Conservation (phyloP, 495 filamentous ascomycete species). For the Poronia punctata region DNA sequence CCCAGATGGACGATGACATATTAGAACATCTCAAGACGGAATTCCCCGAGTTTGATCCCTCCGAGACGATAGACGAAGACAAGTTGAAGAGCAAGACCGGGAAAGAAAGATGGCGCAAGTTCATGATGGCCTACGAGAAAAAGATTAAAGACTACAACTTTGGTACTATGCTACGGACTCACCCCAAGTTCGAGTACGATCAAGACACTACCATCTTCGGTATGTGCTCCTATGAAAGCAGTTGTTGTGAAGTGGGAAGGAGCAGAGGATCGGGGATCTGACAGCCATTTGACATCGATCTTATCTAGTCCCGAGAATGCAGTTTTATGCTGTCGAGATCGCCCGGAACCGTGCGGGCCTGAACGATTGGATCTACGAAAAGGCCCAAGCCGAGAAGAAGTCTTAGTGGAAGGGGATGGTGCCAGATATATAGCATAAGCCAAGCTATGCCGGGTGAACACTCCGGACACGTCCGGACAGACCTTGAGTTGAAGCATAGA, state of each 20-base stretch:
- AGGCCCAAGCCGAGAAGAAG: slow-evolving; percentile 38
- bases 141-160: slow-evolving; percentile 95
- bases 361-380: slow-evolving; percentile 95
- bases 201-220: slow-evolving; percentile 89
- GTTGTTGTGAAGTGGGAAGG: too few species aligned
- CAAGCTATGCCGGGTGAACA: too few species aligned
- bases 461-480: too few species aligned
- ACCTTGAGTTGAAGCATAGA: too few species aligned
- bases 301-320: slow-evolving; percentile 70
- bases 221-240: slow-evolving; percentile 33
- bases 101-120: slow-evolving; percentile 93
- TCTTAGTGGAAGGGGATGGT: slow-evolving; percentile 8
- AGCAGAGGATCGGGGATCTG: too few species aligned
- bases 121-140: slow-evolving; percentile 90
- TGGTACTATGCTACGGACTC: slow-evolving; percentile 80
- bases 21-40: slow-evolving; percentile 74
- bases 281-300: background rate
- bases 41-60: slow-evolving; percentile 89
- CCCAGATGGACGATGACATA: slow-evolving; percentile 92
- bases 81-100: slow-evolving; percentile 95
- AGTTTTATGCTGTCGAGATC: slow-evolving; percentile 98
- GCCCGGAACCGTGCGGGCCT: slow-evolving; percentile 80
- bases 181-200: slow-evolving; percentile 75
- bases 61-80: slow-evolving; percentile 75
- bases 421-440: too few species aligned